Conservation (phyloP, 1,284 basidiomycete species). For the Trametes pubescens region DNA sequence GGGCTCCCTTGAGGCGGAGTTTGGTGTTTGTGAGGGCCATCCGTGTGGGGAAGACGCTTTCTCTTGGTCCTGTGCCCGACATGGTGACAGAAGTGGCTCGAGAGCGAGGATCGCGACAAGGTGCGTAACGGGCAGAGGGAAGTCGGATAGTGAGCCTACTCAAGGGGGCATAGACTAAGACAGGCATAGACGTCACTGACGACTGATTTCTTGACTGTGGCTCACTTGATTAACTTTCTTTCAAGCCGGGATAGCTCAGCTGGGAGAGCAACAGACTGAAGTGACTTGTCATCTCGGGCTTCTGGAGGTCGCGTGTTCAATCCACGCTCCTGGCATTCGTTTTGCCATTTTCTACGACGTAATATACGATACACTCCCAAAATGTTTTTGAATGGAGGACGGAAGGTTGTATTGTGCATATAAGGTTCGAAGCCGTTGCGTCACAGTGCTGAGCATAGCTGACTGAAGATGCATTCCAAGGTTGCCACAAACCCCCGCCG, state of each 20-base stretch:
- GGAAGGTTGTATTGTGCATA: too few species aligned
- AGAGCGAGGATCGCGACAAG: neutral
- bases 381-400: too few species aligned
- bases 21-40: conserved; percentile 97
- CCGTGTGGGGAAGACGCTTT: conserved; percentile 93
- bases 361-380: too few species aligned
- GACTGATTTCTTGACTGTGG: too few species aligned
- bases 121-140: neutral
- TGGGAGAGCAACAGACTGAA: conserved; percentile 86
- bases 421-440: too few species aligned
- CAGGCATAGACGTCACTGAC: neutral
- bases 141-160: neutral
- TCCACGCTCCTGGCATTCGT: conserved; percentile 61
- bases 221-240: too few species aligned
- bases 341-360: neutral
- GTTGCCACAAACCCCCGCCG: too few species aligned
- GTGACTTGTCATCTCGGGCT: conserved; percentile 35
- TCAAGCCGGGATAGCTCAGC: conserved; percentile 71
- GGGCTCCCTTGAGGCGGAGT: conserved; percentile 92
- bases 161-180: neutral
- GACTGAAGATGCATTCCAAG: too few species aligned
- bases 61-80: conserved; percentile 90
- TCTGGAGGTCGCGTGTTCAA: conserved; percentile 75
- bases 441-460: too few species aligned
- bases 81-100: conserved; percentile 49